Percentiles rank a stretch among this genome's conserved stretches.
These are phyloP conservation scores for Apiospora malaysiana DNA, from an alignment of 2,329 filamentous ascomycete species.

Conservation along the genomic window DNA sequence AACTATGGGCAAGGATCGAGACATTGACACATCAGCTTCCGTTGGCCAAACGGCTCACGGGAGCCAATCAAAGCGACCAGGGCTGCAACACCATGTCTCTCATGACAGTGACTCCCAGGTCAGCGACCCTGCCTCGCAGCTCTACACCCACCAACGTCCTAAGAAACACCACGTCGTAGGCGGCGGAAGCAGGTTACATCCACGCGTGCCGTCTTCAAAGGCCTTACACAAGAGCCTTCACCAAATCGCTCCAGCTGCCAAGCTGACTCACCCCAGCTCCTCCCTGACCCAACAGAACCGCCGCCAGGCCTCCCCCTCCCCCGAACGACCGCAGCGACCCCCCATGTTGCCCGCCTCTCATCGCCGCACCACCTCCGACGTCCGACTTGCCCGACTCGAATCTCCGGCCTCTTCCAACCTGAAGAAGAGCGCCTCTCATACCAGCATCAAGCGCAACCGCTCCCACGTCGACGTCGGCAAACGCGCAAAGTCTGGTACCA, in stretches of 20 bases:
- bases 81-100: slow-evolving; percentile 39
- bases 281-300: slow-evolving; percentile 23
- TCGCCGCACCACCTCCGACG: slow-evolving; percentile 57
- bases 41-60: slow-evolving; percentile 40
- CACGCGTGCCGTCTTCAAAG: slow-evolving; percentile 59
- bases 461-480: slow-evolving; percentile 63
- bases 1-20: slow-evolving; percentile 44
- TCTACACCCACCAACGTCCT: slow-evolving; percentile 36
- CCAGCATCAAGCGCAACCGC: slow-evolving; percentile 64
- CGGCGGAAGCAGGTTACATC: slow-evolving; percentile 53
- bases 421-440: slow-evolving; percentile 60
- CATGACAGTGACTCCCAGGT: slow-evolving; percentile 44
- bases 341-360: slow-evolving; percentile 44
- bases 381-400: slow-evolving; percentile 52
- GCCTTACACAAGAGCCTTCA: slow-evolving; percentile 52
- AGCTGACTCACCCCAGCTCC: slow-evolving; percentile 18
- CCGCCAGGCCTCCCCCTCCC: slow-evolving; percentile 42
- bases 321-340: slow-evolving; percentile 46
- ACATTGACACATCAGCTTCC: slow-evolving; percentile 49
- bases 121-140: slow-evolving; percentile 35
- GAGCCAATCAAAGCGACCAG: slow-evolving; percentile 63
- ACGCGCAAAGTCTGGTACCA: slow-evolving; percentile 56
- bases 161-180: slow-evolving; percentile 49
- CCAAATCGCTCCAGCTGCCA: slow-evolving; percentile 24
- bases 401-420: slow-evolving; percentile 46